Evolutionary conservation across 495 filamentous ascomycete genomes (phyloP), one percentile per base, ranked within the genome.

Genomic region (Talaromyces thailandensis): DNA sequence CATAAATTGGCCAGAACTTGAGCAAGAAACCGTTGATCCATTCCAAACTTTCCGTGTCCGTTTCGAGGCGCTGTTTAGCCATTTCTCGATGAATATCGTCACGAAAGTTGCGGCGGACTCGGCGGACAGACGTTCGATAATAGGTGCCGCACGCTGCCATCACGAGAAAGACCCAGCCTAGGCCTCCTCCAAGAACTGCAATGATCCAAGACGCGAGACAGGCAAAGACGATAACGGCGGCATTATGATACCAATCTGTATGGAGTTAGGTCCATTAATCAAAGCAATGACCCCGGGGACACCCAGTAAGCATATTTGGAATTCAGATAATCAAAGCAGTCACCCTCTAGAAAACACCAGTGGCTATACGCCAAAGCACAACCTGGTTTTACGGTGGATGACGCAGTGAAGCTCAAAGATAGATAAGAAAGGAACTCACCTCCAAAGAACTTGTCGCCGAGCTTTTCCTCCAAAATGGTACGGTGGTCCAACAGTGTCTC

Each of bases 1-100:
- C 89, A 71, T 94, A 98, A 67, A 99, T 99, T 23, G 94, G 94
- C 94, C 94, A 99, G 76, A 99, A 98, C 72, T 98, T 99, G 72
- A 94, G 87, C 65, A 98, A 65, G 76, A 98, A 98, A 72, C 92
- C 95, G 80, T 99, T 99, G 67, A 99, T 97, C 94, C 94, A 99
- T 71, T 99, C 94, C 40, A 99, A 75, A 67, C 87, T 93, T 75
- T 99, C 94, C 26, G 85, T 87, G 69, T 99, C 95, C 8, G 89
- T 95, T 66, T 98, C 94, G 61, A 99, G 77, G 62, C 83, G 90
- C 69, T 85, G 85, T 71, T 97, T 92, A 31, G 89, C 86, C 84
- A 98, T 85, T 73, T 98, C 93, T n/a, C 94, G 88, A 57, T 85
- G 86, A 50, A 99, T 79, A 69, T 99, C 94, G 75, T 99, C 94